A percentile compares a stretch with the other conserved stretches of the same genome.
Evolutionary conservation across 1,284 basidiomycete species (phyloP).

Genomic region (Wallemia hederae): DNA sequence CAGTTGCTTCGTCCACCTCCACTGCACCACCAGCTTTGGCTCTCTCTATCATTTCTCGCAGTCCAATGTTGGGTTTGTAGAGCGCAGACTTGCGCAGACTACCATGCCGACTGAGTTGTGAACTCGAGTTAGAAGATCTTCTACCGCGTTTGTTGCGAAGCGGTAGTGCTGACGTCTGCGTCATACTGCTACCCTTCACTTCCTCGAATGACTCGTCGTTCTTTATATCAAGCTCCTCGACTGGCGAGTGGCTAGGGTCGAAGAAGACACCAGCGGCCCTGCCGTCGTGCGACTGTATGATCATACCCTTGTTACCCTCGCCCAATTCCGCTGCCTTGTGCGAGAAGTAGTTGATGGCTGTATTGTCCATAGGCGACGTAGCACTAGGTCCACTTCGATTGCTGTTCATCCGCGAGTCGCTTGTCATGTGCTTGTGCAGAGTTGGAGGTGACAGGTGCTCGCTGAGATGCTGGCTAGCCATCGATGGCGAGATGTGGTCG

Average conservation of each 20-base stretch:
- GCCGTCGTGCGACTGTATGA: slow-evolving; percentile 76
- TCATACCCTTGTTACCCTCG: slow-evolving; percentile 45
- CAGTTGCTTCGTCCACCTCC: neutral
- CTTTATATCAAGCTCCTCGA: neutral
- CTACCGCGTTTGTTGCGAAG: neutral
- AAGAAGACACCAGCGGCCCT: slow-evolving; percentile 84
- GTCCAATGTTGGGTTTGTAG: neutral
- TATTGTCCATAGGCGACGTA: slow-evolving; percentile 41
- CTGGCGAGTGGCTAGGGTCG: slow-evolving; percentile 26
- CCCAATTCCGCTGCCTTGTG: slow-evolving; percentile 35
- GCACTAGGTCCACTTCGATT: slow-evolving; percentile 5
- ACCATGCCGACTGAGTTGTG: neutral
- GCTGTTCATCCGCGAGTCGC: neutral
- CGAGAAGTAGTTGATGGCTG: slow-evolving; percentile 66
- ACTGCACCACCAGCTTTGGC: neutral
- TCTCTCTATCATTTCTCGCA: neutral
- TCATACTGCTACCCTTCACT: neutral
- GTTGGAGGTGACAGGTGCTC: neutral
- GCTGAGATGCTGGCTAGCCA: neutral
- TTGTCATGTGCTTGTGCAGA: neutral
- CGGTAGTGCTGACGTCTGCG: neutral
- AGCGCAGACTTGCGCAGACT: neutral
- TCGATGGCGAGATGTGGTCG: neutral
- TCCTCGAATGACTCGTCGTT: neutral
- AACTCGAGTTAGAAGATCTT: neutral